Conservation (phyloP, 208 protist species). For the Crithidia sp. region DNA sequence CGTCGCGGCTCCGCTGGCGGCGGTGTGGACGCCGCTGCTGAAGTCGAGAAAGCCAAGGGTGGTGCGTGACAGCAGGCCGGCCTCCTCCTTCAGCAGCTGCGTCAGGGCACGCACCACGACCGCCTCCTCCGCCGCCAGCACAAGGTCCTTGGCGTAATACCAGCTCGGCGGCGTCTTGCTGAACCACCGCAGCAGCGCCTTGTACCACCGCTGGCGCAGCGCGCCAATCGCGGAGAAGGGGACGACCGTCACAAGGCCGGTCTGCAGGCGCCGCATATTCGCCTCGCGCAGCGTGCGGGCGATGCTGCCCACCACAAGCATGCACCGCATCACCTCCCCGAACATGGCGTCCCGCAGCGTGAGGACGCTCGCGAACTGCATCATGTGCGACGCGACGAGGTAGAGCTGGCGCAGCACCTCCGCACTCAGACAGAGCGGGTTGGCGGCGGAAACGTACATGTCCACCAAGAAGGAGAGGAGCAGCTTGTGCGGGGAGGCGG, state of each 20-base stretch:
- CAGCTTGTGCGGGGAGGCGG: slow-evolving; percentile 72
- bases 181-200: slow-evolving; percentile 84
- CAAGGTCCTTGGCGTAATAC: slow-evolving; percentile 72
- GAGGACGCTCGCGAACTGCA: slow-evolving; percentile 50
- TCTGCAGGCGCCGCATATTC: slow-evolving; percentile 58
- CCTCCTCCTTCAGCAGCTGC: slow-evolving; percentile 57
- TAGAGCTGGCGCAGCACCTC: slow-evolving; percentile 69
- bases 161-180: slow-evolving; percentile 75
- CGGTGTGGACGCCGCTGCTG: slow-evolving; percentile 26
- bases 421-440: slow-evolving; percentile 51
- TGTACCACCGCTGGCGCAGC: slow-evolving; percentile 81
- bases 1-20: not conserved
- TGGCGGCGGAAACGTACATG: slow-evolving; percentile 58
- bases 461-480: slow-evolving; percentile 75
- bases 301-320: slow-evolving; percentile 68
- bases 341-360: slow-evolving; percentile 84
- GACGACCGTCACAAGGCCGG: slow-evolving; percentile 44
- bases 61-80: slow-evolving; percentile 29
- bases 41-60: slow-evolving; percentile 75
- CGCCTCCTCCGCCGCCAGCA: slow-evolving; percentile 52
- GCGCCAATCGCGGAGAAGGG: slow-evolving; percentile 65
- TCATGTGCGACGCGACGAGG: slow-evolving; percentile 51
- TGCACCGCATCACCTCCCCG: slow-evolving; percentile 74
- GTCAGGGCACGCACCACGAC: slow-evolving; percentile 60
- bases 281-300: slow-evolving; percentile 54